These are phyloP conservation scores for Cicer judaicum DNA, from an alignment of 306 rosid species.

Conservation along the genomic window DNA sequence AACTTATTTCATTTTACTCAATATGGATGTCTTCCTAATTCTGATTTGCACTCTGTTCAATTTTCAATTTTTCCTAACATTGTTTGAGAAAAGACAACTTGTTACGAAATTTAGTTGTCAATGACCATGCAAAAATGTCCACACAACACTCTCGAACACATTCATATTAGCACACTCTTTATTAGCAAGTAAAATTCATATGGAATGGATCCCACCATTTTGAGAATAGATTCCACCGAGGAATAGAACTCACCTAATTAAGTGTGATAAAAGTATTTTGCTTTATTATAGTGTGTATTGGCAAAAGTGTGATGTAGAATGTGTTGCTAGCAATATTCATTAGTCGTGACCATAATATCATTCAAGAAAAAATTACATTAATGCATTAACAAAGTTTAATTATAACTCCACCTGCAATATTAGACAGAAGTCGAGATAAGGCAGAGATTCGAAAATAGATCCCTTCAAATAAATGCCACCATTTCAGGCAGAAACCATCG, in stretches of 20 bases:
- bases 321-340: background rate
- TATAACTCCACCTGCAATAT: slow-evolving; percentile 16
- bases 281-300: background rate
- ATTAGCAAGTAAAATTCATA: background rate
- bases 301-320: background rate
- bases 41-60: slow-evolving; percentile 9
- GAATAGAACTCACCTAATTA: background rate
- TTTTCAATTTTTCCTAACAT: background rate
- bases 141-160: background rate
- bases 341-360: background rate
- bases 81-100: background rate
- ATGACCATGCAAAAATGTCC: background rate
- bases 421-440: slow-evolving; percentile 12
- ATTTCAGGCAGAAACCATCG: slow-evolving; percentile 9
- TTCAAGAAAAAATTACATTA: background rate
- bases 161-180: background rate
- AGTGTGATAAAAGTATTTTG: background rate
- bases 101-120: slow-evolving; percentile 13
- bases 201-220: background rate
- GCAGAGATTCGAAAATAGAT: background rate
- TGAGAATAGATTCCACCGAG: background rate
- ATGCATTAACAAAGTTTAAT: background rate
- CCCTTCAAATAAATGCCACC: background rate
- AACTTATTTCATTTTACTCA: background rate
- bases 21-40: slow-evolving; percentile 6